Base-by-base conservation (phyloP, 179 eudicot genomes). In the Actinidia polygama region DNA sequence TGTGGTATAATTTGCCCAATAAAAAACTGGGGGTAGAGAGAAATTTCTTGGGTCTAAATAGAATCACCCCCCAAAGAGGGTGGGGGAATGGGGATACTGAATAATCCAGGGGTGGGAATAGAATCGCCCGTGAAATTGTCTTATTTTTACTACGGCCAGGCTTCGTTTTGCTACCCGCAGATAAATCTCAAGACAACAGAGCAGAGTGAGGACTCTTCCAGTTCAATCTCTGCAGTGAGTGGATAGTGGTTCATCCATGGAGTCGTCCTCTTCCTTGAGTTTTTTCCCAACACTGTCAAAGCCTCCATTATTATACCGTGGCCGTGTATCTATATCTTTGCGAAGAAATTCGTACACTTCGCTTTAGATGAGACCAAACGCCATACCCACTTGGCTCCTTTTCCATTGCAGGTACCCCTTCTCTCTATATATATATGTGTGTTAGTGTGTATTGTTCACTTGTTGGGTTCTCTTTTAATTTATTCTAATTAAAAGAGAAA, bases 361-460 rank as follows among this genome's bases (percentile, higher is more conserved):
- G 91, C 92, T 78, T 57, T 90, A 76, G 86, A 87, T 57, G 86
- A 90, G 84, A 90, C 91, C 84, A 53, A 67, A 55, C 69, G 67
- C 59, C 80, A 51, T 54, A 84, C 91, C 73, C 79, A 63, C 53
- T 80, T 90, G 63, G 15, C 30, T 63, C 86, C 91, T 72, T 90
- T 89, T 53, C 86, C 89, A 44, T 77, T 90, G 66, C 87, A 88
- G 90, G 90, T 88, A 74, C 61, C 16, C 55, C 19, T 30, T 46
- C 75, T 46, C 72, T 44, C 53, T 71, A 11, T 24, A 49, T 49
- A 47, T 72, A 5, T 5, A 18, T 4, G 71, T 66, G 71, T 26
- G 46, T 11, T 66, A 18, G 71, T 12, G 11, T 54, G 0, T 4
- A 7, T 12, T 16, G 10, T 1, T 75, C 47, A 18, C 7, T 55